Evolutionary conservation across 2,329 filamentous ascomycete genomes (phyloP).

Genomic region (Colletotrichum sp.): DNA sequence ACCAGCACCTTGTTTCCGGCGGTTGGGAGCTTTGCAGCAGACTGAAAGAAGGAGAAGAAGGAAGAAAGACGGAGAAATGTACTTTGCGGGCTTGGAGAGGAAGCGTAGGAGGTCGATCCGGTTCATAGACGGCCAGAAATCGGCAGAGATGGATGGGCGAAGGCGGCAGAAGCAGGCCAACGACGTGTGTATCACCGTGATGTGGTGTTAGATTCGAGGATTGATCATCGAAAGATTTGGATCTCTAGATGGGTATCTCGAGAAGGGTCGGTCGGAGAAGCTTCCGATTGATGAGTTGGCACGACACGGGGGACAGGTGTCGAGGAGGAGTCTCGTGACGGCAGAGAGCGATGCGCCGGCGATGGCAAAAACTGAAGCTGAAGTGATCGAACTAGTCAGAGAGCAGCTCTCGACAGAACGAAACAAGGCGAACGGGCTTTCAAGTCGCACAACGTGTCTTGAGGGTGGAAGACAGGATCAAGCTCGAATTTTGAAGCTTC

Average conservation of each 20-base stretch:
- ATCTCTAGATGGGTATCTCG: neutral
- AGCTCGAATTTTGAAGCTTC: constrained; percentile 14
- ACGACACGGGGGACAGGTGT: neutral
- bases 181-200: neutral
- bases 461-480: neutral
- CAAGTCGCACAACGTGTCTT: neutral
- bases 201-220: neutral
- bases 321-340: neutral
- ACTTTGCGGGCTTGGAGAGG: constrained; percentile 95
- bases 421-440: neutral
- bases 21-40: neutral
- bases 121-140: constrained; percentile 74
- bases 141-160: neutral
- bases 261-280: neutral
- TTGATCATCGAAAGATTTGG: neutral
- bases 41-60: neutral
- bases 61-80: constrained; percentile 39
- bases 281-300: neutral
- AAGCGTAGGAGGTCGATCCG: constrained; percentile 89
- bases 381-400: neutral
- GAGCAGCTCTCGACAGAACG: neutral
- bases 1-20: neutral
- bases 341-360: neutral
- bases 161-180: neutral
- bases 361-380: neutral